These are phyloP conservation scores for Trematosphaeria pertusa DNA, from an alignment of 2,329 filamentous ascomycete genomes.

Conservation along the genomic window DNA sequence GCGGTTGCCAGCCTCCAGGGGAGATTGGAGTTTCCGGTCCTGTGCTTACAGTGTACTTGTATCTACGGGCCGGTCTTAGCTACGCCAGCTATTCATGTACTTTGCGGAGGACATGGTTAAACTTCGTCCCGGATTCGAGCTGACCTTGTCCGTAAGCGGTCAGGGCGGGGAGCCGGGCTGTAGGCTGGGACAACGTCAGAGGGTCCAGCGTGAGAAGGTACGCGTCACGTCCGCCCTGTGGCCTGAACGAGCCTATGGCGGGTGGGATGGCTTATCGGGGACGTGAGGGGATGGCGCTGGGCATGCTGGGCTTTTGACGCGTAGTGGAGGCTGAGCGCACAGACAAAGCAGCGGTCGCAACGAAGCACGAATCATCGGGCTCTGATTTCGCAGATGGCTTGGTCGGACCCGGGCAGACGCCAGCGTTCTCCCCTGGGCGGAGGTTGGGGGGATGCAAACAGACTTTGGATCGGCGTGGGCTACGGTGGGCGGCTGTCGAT, in stretches of 20 bases:
- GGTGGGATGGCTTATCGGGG: conserved; percentile 15
- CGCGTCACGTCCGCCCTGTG: conserved; percentile 36
- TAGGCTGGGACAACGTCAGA: conserved; percentile 27
- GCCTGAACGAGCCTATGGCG: conserved; percentile 25
- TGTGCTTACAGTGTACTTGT: not conserved
- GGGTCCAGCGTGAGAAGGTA: too few relatives aligned
- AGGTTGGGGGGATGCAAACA: too few relatives aligned
- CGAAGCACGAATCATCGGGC: not conserved
- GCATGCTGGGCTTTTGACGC: conserved; percentile 15
- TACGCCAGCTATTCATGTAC: conserved; percentile 1
- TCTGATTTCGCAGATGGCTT: not conserved
- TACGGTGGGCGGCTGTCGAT: not conserved
- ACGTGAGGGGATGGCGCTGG: conserved; percentile 9
- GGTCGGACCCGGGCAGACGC: not conserved
- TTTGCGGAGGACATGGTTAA: conserved; percentile 5
- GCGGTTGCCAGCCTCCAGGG: too few relatives aligned
- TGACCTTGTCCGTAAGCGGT: conserved; percentile 23
- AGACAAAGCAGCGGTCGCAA: conserved; percentile 6
- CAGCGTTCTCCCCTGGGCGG: too few relatives aligned
- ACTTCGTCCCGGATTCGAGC: conserved; percentile 9
- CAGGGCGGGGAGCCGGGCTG: conserved; percentile 38
- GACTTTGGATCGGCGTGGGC: not conserved
- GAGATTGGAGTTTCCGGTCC: not conserved
- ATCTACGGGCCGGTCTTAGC: not conserved
- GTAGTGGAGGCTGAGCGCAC: conserved; percentile 25